Evolutionary conservation across 2,329 filamentous ascomycete genomes (phyloP).

Genomic region (Pseudogymnoascus sp.): DNA sequence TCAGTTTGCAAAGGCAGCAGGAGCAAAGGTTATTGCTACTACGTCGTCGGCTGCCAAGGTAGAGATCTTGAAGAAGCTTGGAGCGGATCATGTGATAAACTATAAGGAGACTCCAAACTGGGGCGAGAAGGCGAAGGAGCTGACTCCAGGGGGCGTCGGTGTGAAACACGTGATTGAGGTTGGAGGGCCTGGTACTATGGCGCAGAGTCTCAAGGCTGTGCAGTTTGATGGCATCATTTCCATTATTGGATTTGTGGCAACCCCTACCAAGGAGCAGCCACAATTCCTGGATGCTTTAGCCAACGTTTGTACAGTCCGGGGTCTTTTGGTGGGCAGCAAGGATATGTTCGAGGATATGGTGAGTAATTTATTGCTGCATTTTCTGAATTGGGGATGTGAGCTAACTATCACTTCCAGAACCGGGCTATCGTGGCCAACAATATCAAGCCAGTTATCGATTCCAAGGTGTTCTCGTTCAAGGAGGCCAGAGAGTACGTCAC

Average conservation of each 20-base stretch:
- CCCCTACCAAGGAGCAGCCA: slow-evolving; percentile 20
- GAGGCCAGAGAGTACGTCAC: slow-evolving; percentile 33
- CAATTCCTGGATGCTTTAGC: slow-evolving; percentile 27
- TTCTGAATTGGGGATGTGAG: background rate
- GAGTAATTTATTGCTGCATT: slow-evolving; percentile 5
- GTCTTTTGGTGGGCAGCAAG: slow-evolving; percentile 40
- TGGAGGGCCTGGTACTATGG: slow-evolving; percentile 33
- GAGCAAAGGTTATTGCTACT: slow-evolving; percentile 37
- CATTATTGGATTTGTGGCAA: slow-evolving; percentile 33
- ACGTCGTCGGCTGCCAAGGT: slow-evolving; percentile 34
- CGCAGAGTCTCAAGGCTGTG: slow-evolving; percentile 34
- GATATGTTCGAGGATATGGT: slow-evolving; percentile 44
- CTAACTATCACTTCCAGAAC: slow-evolving; percentile 24
- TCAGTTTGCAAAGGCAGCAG: slow-evolving; percentile 35
- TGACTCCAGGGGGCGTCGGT: slow-evolving; percentile 32
- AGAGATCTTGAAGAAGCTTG: slow-evolving; percentile 31
- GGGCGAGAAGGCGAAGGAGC: slow-evolving; percentile 31
- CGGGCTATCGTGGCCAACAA: slow-evolving; percentile 41
- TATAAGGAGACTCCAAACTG: slow-evolving; percentile 35
- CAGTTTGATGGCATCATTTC: slow-evolving; percentile 36
- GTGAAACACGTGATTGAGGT: slow-evolving; percentile 40
- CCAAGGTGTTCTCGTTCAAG: slow-evolving; percentile 38
- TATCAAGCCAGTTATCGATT: slow-evolving; percentile 41
- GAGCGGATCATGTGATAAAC: slow-evolving; percentile 38
- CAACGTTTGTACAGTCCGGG: slow-evolving; percentile 37